phyloP scores from a whole-genome alignment of 2,329 filamentous ascomycete species.

The Hypoxylon sp. region DNA sequence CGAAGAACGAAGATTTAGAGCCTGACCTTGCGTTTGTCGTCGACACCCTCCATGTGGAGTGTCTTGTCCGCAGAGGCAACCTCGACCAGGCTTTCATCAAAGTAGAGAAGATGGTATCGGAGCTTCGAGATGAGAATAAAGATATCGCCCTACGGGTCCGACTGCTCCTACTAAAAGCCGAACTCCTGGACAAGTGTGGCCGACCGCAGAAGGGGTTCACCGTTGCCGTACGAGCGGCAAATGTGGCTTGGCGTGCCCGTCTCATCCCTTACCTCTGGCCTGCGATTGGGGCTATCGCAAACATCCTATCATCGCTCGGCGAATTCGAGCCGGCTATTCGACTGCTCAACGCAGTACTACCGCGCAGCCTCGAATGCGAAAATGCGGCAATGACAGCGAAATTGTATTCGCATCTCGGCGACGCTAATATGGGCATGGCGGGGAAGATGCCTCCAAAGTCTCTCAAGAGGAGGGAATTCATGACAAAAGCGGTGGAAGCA shows the following conservation, averaged over 20 bases:
- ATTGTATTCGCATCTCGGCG: constrained; percentile 78
- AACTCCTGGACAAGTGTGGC: constrained; percentile 75
- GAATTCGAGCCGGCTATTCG: constrained; percentile 77
- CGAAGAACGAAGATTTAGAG: constrained; percentile 63
- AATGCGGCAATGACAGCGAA: constrained; percentile 71
- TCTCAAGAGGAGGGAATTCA: constrained; percentile 64
- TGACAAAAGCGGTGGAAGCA: constrained; percentile 70
- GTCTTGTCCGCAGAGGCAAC: constrained; percentile 62
- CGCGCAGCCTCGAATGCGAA: constrained; percentile 80
- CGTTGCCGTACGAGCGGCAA: constrained; percentile 79
- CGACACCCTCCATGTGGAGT: constrained; percentile 66
- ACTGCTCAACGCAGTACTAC: constrained; percentile 77
- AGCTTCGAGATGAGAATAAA: constrained; percentile 59
- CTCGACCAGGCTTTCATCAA: constrained; percentile 62
- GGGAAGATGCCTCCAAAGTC: constrained; percentile 62
- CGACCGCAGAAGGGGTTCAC: constrained; percentile 82
- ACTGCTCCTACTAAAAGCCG: constrained; percentile 78
- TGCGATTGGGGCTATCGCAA: constrained; percentile 74
- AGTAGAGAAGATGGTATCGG: constrained; percentile 59
- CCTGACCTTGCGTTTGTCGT: constrained; percentile 65
- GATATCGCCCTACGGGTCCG: constrained; percentile 75
- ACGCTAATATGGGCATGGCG: constrained; percentile 83
- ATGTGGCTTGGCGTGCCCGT: constrained; percentile 76
- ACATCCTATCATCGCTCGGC: constrained; percentile 75
- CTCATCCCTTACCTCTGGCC: constrained; percentile 80